Percentiles rank a stretch among this genome's conserved stretches.
Conservation (phyloP, 164 flowering plant genomes). For the Cinnamomum chago region DNA sequence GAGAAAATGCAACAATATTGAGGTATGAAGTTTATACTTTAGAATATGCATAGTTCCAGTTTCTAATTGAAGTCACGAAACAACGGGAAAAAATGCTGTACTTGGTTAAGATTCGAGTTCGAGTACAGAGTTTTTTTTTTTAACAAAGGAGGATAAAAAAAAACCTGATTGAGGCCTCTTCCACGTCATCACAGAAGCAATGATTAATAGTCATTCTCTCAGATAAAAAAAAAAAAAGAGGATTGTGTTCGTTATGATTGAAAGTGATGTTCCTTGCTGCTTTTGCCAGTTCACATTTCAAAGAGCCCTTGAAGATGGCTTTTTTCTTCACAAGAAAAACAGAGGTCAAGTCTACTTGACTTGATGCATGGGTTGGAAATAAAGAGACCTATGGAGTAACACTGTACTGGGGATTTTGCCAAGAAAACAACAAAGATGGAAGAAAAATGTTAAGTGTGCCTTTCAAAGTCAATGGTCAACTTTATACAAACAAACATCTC, state of each 20-base stretch:
- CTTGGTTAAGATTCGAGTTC: background rate
- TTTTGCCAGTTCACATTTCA: background rate
- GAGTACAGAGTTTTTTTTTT: background rate
- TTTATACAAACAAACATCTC: too few relatives aligned
- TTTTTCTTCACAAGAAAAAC: too few relatives aligned
- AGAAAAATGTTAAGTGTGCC: too few relatives aligned
- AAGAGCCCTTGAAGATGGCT: background rate
- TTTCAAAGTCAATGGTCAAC: too few relatives aligned
- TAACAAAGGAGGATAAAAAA: background rate
- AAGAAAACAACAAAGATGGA: background rate
- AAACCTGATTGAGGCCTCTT: background rate
- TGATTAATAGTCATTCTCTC: background rate
- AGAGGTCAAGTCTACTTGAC: background rate
- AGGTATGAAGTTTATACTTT: background rate
- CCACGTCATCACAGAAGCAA: background rate
- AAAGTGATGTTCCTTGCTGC: background rate
- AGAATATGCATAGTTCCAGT: background rate
- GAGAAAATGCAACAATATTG: background rate
- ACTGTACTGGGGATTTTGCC: background rate
- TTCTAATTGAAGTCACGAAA: background rate
- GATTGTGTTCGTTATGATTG: background rate
- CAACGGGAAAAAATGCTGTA: background rate
- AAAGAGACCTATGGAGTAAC: background rate
- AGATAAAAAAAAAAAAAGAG: background rate
- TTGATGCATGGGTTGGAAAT: background rate